Evolutionary conservation across 768 basidiomycete species (phyloP).

Genomic region (Tricholoma sp.): DNA sequence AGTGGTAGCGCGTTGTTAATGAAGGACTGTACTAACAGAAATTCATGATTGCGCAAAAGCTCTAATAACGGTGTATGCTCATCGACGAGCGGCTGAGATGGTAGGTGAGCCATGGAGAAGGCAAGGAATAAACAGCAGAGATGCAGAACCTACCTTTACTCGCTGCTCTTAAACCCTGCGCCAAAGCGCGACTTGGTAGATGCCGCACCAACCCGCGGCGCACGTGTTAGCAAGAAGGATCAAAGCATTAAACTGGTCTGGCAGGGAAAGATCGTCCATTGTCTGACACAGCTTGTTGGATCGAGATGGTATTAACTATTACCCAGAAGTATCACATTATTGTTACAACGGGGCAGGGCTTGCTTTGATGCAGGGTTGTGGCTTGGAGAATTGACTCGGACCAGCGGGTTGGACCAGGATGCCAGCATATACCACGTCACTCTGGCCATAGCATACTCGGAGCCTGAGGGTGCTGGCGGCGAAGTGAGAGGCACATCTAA

Average conservation of each 20-base stretch:
- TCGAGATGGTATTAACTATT: too few relatives aligned
- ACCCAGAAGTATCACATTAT: too few relatives aligned
- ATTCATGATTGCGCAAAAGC: not conserved
- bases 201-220: not conserved
- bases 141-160: not conserved
- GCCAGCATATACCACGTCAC: too few relatives aligned
- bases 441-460: too few relatives aligned
- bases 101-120: not conserved
- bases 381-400: too few relatives aligned
- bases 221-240: not conserved
- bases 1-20: not conserved
- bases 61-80: not conserved
- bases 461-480: too few relatives aligned
- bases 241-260: not conserved
- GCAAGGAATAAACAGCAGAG: not conserved
- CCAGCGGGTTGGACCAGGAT: too few relatives aligned
- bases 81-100: not conserved
- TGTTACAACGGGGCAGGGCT: too few relatives aligned
- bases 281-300: too few relatives aligned
- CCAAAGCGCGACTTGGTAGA: not conserved
- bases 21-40: not conserved
- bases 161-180: not conserved
- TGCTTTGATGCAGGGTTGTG: too few relatives aligned
- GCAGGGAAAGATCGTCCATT: not conserved
- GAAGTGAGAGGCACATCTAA: too few relatives aligned